Base-by-base conservation (phyloP, 768 basidiomycete species). In the Naganishia randhawae region DNA sequence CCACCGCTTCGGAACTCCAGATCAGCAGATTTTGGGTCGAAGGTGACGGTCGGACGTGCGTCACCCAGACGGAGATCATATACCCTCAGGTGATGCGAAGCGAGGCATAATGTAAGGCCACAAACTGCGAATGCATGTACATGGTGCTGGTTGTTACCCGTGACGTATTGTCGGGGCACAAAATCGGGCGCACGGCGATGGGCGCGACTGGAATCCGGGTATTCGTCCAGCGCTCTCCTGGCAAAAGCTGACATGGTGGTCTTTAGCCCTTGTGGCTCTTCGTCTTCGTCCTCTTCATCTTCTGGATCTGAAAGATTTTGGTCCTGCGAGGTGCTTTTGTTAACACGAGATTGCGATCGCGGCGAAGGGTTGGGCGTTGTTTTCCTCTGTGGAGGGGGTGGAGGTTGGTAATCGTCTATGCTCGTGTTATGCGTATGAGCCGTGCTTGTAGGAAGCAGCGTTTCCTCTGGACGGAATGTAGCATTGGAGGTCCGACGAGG, bases 21-120 rank as follows among this genome's bases (percentile, higher is more conserved):
- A 0, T 85, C 85, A 2, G 86, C 75, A 14, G 86, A 85, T 69
- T 85, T 87, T 63, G 87, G 83, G 55, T 92, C 88, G 14, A 91
- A 82, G 82, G 69, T 57, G n/a, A 71, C 65, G 50, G 73, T 67
- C 7, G 74, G 74, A 50, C 71, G 39, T 37, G 72, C 70, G 37
- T 63, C 66, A 53, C 75, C 71, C 7, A 73, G 73, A 4, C 75
- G 75, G 48, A 74, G 62, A 68, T 81, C 75, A 73, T 78, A 82
- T 7, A 83, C 63, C 39, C 76, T 70, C 37, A 81, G 72, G 33
- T 76, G 74, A 62, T 79, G 76, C 7, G 75, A 70, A 9, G 74
- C 81, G 0, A 76, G 74, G 32, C 80, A 80, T 61, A 81, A 77
- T 32, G 72, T 68, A n/a, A 75, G 69, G 11, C 81, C 81, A 7